phyloP scores from a whole-genome alignment of 129 eudicot species.

The Flaveria linearis region DNA sequence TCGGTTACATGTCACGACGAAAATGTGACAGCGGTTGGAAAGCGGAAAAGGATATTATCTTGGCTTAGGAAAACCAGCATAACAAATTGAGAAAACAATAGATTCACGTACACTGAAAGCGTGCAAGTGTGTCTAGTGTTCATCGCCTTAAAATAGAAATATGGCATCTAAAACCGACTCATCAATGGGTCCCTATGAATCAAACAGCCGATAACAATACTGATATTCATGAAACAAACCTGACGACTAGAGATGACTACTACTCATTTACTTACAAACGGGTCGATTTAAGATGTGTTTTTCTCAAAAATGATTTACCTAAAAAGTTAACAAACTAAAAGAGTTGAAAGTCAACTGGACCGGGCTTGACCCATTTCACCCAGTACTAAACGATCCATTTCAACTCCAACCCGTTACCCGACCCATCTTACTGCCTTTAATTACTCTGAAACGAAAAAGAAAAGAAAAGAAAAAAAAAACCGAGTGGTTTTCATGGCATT shows the following conservation, averaged over 20 bases:
- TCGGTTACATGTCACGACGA: neutral
- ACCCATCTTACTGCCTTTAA: too few species aligned
- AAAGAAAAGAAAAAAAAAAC: neutral
- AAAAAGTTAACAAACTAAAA: too few species aligned
- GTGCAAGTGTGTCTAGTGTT: neutral
- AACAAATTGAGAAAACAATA: neutral
- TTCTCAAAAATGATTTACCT: neutral
- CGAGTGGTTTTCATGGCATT: neutral
- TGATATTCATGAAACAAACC: neutral
- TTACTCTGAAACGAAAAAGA: too few species aligned
- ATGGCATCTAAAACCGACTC: neutral
- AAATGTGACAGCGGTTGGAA: neutral
- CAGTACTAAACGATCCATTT: neutral
- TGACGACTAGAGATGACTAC: neutral
- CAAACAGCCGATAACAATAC: neutral
- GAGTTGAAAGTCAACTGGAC: neutral
- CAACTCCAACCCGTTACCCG: neutral
- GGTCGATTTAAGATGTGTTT: neutral
- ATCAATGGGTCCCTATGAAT: too few species aligned
- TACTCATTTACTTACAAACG: neutral
- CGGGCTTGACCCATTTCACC: neutral
- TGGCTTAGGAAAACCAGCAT: conserved; percentile 14
- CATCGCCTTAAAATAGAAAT: conserved; percentile 34
- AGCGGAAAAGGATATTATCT: conserved; percentile 14
- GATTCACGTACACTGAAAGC: conserved; percentile 14